Conservation (phyloP, 441 rosid genomes). For the Euphorbia schlechtendalii region DNA sequence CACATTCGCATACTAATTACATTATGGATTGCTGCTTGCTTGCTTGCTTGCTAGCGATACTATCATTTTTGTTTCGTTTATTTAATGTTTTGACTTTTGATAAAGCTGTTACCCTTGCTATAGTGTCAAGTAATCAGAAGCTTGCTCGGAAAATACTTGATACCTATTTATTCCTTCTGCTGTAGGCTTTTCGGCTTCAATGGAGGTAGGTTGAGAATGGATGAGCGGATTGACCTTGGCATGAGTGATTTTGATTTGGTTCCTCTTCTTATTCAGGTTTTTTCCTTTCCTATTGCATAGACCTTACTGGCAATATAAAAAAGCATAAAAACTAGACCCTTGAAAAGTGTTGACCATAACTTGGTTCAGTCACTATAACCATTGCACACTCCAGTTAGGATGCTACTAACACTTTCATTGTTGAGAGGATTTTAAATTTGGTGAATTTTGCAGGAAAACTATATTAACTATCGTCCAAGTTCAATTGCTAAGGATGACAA, state of each 20-base stretch:
- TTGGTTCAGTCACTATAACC: background rate
- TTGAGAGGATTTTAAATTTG: background rate
- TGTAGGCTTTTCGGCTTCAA: slow-evolving; percentile 75
- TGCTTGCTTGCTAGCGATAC: background rate
- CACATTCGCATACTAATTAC: background rate
- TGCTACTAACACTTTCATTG: background rate
- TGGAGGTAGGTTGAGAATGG: slow-evolving; percentile 92
- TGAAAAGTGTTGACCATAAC: background rate
- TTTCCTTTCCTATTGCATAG: slow-evolving; percentile 13
- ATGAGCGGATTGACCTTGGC: slow-evolving; percentile 86
- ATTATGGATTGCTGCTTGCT: background rate
- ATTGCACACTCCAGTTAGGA: background rate
- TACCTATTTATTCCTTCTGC: slow-evolving; percentile 12
- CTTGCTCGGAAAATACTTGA: slow-evolving; percentile 1
- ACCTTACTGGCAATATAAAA: slow-evolving; percentile 3
- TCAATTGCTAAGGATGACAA: slow-evolving; percentile 62
- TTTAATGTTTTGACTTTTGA: background rate
- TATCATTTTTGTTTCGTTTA: background rate
- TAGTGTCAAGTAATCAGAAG: background rate
- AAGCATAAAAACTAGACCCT: slow-evolving; percentile 12
- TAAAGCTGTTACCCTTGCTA: background rate
- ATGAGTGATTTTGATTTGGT: slow-evolving; percentile 97
- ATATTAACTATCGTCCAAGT: slow-evolving; percentile 78
- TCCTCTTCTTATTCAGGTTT: slow-evolving; percentile 89
- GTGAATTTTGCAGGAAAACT: slow-evolving; percentile 70